A percentile compares a stretch with the other conserved stretches of the same genome.
Conservation (phyloP, 441 rosid genomes). For the Metrosideros polymorpha region DNA sequence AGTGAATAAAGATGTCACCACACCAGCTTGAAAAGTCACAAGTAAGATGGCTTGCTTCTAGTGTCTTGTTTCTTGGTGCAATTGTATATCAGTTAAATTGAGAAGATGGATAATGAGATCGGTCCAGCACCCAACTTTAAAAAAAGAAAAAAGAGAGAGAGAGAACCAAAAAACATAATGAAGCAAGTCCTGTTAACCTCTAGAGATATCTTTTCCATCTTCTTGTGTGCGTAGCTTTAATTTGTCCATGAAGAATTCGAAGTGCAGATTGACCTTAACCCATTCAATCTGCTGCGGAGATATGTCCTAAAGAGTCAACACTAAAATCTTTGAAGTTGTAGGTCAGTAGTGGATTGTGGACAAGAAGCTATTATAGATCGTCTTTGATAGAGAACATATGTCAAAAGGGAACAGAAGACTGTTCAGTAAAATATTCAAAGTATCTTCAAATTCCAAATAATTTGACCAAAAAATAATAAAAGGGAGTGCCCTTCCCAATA, state of each 20-base stretch:
- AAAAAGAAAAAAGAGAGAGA: no score
- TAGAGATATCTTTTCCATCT: no score
- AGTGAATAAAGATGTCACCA: neutral
- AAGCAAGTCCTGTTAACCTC: no score
- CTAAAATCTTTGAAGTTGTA: no score
- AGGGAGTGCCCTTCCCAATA: neutral
- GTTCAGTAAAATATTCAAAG: neutral
- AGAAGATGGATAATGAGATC: neutral
- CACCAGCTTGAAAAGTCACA: neutral
- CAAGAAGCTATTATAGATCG: neutral
- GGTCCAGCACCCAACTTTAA: neutral
- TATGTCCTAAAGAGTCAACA: no score
- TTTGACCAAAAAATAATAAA: neutral
- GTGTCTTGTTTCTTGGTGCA: neutral
- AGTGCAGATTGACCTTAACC: no score
- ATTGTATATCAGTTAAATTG: neutral
- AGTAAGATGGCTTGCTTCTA: neutral
- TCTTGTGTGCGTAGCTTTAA: no score
- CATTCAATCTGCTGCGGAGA: no score
- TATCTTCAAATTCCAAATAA: neutral
- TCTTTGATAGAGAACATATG: neutral
- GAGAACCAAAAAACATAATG: no score
- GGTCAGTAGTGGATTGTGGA: no score
- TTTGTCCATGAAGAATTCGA: no score
- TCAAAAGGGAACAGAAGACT: neutral